These are phyloP conservation scores for Arabis alpina DNA, from an alignment of 345 rosid species.

Conservation along the genomic window DNA sequence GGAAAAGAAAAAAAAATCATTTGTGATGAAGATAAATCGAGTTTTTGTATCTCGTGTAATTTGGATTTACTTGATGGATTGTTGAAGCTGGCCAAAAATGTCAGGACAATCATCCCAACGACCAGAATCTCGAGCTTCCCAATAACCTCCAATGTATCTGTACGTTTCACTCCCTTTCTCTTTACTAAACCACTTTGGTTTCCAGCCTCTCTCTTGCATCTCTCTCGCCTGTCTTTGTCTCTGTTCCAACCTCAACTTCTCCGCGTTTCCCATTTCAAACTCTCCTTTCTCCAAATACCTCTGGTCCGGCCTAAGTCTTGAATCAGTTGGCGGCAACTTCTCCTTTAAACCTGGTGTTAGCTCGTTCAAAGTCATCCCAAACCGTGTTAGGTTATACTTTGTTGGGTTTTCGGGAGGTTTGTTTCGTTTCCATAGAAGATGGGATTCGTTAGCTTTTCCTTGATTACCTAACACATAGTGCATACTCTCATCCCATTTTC, in stretches of 20 bases:
- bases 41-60: neutral
- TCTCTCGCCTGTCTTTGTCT: constrained; percentile 53
- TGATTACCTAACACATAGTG: constrained; percentile 41
- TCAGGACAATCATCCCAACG: constrained; percentile 84
- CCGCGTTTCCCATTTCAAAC: constrained; percentile 47
- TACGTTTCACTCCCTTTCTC: constrained; percentile 61
- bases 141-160: constrained; percentile 71
- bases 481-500: constrained; percentile 57
- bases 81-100: constrained; percentile 70
- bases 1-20: neutral
- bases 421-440: constrained; percentile 48
- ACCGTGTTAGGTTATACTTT: constrained; percentile 46
- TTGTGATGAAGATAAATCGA: constrained; percentile 6
- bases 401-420: constrained; percentile 39
- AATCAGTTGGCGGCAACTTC: constrained; percentile 56
- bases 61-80: constrained; percentile 13
- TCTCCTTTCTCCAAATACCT: constrained; percentile 50
- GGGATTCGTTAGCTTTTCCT: constrained; percentile 38
- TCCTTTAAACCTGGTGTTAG: constrained; percentile 49
- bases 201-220: constrained; percentile 97
- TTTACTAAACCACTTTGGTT: constrained; percentile 82
- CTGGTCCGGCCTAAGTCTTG: constrained; percentile 55
- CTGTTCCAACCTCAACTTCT: constrained; percentile 54
- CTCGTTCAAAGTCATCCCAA: constrained; percentile 51
- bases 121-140: constrained; percentile 72